Conservation (phyloP, 2,329 filamentous ascomycete genomes). For the Zarea fungicola region DNA sequence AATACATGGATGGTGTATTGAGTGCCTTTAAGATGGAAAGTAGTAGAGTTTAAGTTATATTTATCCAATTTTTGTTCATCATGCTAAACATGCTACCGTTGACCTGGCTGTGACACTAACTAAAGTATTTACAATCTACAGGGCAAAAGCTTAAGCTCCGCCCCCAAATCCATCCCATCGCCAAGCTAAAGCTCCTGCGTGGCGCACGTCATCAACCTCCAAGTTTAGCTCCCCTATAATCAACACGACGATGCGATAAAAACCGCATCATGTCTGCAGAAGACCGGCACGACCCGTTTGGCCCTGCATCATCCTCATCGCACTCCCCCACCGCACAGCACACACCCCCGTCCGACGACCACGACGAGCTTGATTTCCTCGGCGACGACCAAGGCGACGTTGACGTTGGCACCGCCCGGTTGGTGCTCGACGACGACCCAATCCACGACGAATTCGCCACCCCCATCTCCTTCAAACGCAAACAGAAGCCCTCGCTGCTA, state of each 20-base stretch:
- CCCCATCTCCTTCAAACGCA: slow-evolving; percentile 67
- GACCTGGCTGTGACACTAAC: too few species aligned
- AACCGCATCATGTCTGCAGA: slow-evolving; percentile 37
- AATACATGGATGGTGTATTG: too few species aligned
- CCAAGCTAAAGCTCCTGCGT: slow-evolving; percentile 1
- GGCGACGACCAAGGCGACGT: slow-evolving; percentile 35
- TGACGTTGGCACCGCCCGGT: slow-evolving; percentile 22
- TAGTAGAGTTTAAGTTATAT: too few species aligned
- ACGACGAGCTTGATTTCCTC: slow-evolving; percentile 44
- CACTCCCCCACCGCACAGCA: slow-evolving; percentile 22
- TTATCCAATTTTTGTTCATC: too few species aligned
- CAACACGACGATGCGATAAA: slow-evolving; percentile 31
- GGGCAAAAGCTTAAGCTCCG: background rate
- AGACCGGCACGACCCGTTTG: slow-evolving; percentile 28
- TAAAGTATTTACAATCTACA: too few species aligned
- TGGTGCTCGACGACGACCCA: slow-evolving; percentile 51
- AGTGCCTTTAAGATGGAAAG: too few species aligned
- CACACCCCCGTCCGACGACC: slow-evolving; percentile 30
- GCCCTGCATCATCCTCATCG: slow-evolving; percentile 32
- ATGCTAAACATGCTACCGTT: too few species aligned
- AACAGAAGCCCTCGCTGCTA: slow-evolving; percentile 47
- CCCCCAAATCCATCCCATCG: background rate
- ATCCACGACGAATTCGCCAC: slow-evolving; percentile 44
- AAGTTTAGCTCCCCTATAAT: slow-evolving; percentile 10
- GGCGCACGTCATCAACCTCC: slow-evolving; percentile 3